Conservation (phyloP, 306 rosid genomes). For the Begonia peltatifolia region DNA sequence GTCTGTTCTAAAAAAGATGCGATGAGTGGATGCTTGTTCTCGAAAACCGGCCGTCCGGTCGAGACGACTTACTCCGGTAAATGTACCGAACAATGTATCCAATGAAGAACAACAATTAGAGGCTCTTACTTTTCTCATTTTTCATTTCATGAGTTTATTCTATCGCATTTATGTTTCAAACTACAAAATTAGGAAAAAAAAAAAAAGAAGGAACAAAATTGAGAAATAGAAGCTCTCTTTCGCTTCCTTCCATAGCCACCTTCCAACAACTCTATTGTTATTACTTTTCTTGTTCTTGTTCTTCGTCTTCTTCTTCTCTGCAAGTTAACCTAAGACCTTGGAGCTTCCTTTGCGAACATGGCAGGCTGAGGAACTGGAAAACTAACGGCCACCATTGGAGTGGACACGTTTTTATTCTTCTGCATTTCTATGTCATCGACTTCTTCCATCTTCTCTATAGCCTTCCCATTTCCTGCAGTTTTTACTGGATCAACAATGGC, state of each 20-base stretch:
- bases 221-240: constrained; percentile 1
- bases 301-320: neutral
- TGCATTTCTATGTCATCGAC: constrained; percentile 33
- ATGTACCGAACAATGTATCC: too few relatives aligned
- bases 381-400: constrained; percentile 10
- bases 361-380: constrained; percentile 14
- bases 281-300: constrained; percentile 2
- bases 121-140: too few relatives aligned
- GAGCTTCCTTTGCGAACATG: constrained; percentile 10
- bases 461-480: constrained; percentile 17
- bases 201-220: neutral
- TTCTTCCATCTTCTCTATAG: constrained; percentile 28
- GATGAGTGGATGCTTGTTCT: too few relatives aligned
- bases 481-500: constrained; percentile 14
- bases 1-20: too few relatives aligned
- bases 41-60: too few relatives aligned
- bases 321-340: constrained; percentile 14
- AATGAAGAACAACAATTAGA: too few relatives aligned
- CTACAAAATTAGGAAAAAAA: neutral
- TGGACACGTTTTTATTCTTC: constrained; percentile 15
- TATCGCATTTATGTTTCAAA: neutral
- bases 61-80: too few relatives aligned
- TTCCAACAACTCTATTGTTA: neutral
- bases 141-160: too few relatives aligned
- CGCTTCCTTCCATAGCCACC: constrained; percentile 2